Base-by-base conservation (phyloP, 1,284 basidiomycete genomes). In the Fomitopsis pinicola region DNA sequence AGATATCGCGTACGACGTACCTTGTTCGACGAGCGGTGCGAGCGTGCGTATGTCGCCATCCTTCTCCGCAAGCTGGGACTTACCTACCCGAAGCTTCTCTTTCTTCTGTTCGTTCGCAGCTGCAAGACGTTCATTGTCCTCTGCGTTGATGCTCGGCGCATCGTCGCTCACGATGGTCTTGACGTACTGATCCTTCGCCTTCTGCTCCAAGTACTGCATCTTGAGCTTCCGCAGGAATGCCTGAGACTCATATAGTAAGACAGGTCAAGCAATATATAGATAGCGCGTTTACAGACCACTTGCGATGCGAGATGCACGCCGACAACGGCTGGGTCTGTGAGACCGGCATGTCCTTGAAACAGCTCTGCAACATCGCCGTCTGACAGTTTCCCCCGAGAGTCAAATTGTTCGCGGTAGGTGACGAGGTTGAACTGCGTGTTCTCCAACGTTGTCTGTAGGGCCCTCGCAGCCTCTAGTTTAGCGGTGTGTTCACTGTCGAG, bases 151-250 rank as follows among this genome's bases (percentile, higher is more conserved):
- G 56, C 86, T 82, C 4, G 88, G 87, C 0, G 91, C 89, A 62
- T 92, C 89, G 63, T 91, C 88, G 70, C 87, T 91, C 56, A 94
- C 89, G 66, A 95, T 93, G 0, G 85, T 86, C 70, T 88, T 89
- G 68, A 94, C 81, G 69, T 94, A 95, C 72, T 89, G 86, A 65
- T 92, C 85, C 72, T 95, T 95, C 3, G 93, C 91, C 67, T 93
- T 91, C 73, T 93, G 90, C 68, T 95, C 92, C 26, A 94, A 77
- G 68, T 92, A 94, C 64, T 89, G 88, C 69, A 92, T 92, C 73
- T 95, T 95, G 28, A 94, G 82, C 67, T 90, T 89, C n/a, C 89
- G 81, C 45, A 95, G 80, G 70, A 87, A 91, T 3, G 87, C 81
- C 90, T 94, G n/a, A 5, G 7, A 30, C 19, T 46, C 52, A 36